A percentile compares a stretch with the other conserved stretches of the same genome.
Evolutionary conservation across 2,329 filamentous ascomycete species (phyloP).

Genomic region (Aspergillus ochraceoroseus): DNA sequence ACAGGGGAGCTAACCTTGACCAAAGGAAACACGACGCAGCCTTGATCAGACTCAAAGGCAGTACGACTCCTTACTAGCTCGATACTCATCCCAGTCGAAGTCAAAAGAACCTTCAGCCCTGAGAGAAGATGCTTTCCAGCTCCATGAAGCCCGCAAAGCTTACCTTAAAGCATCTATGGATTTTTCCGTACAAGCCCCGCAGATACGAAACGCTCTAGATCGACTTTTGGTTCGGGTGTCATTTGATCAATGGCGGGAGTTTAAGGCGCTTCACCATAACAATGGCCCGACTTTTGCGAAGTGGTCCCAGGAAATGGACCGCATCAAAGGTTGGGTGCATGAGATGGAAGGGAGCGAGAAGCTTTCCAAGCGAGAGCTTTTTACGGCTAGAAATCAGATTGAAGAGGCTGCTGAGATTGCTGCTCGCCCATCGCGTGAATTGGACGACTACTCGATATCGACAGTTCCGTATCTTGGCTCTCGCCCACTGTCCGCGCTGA

Average conservation of each 20-base stretch:
- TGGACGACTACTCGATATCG: constrained; percentile 86
- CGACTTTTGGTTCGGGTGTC: constrained; percentile 80
- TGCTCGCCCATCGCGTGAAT: constrained; percentile 77
- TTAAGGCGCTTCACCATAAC: constrained; percentile 66
- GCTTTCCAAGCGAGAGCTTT: constrained; percentile 74
- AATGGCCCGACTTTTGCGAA: constrained; percentile 58
- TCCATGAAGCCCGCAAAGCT: constrained; percentile 84
- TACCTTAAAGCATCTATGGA: constrained; percentile 93
- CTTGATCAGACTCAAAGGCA: constrained; percentile 77
- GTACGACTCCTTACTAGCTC: constrained; percentile 74
- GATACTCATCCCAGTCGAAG: constrained; percentile 81
- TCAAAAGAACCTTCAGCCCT: constrained; percentile 88
- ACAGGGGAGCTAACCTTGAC: constrained; percentile 18
- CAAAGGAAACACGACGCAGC: constrained; percentile 63
- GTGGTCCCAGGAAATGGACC: constrained; percentile 77
- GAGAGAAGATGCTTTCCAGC: constrained; percentile 89
- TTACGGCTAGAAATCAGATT: constrained; percentile 72
- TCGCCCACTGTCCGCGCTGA: constrained; percentile 60
- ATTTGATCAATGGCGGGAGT: constrained; percentile 81
- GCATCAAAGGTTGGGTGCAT: constrained; percentile 84
- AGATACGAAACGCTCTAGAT: constrained; percentile 77
- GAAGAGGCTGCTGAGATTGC: constrained; percentile 68
- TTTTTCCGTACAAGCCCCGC: constrained; percentile 81
- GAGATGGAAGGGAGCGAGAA: constrained; percentile 90
- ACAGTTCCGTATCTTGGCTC: constrained; percentile 82